Conservation (phyloP, 257 asterid genomes). For the Plantago elongata region DNA sequence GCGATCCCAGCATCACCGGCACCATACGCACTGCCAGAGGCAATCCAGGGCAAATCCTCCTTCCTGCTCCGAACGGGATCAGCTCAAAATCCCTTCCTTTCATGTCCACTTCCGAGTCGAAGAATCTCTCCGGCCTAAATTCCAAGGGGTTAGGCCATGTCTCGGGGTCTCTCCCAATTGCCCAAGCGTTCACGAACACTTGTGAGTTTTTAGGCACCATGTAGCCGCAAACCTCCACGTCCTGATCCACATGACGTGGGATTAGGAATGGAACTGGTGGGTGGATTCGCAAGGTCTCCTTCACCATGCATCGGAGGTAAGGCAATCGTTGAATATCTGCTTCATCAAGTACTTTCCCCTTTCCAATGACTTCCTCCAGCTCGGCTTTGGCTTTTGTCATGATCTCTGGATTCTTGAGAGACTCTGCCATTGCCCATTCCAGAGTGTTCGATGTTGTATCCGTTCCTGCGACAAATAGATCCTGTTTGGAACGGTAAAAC, state of each 20-base stretch:
- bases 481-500: constrained; percentile 29
- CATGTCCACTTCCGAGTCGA: constrained; percentile 40
- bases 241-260: constrained; percentile 47
- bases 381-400: constrained; percentile 50
- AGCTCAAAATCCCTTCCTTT: constrained; percentile 60
- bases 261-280: constrained; percentile 70
- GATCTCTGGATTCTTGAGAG: constrained; percentile 43
- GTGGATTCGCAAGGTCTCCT: constrained; percentile 65
- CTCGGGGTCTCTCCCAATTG: constrained; percentile 57
- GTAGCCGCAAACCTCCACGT: constrained; percentile 45
- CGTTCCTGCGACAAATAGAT: constrained; percentile 59
- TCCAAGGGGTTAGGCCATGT: constrained; percentile 47
- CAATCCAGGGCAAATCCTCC: constrained; percentile 75
- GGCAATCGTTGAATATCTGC: constrained; percentile 45
- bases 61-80: constrained; percentile 71
- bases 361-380: constrained; percentile 46
- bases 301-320: constrained; percentile 32
- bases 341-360: constrained; percentile 46
- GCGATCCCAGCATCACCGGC: constrained; percentile 56
- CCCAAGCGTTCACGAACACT: constrained; percentile 55
- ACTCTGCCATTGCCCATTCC: constrained; percentile 85
- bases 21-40: constrained; percentile 47
- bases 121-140: constrained; percentile 65
- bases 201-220: constrained; percentile 44
- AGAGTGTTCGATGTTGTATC: constrained; percentile 62